Evolutionary conservation across 768 basidiomycete genomes (phyloP), one percentile per base, ranked within the genome.

Genomic region (Piloderma croceum): DNA sequence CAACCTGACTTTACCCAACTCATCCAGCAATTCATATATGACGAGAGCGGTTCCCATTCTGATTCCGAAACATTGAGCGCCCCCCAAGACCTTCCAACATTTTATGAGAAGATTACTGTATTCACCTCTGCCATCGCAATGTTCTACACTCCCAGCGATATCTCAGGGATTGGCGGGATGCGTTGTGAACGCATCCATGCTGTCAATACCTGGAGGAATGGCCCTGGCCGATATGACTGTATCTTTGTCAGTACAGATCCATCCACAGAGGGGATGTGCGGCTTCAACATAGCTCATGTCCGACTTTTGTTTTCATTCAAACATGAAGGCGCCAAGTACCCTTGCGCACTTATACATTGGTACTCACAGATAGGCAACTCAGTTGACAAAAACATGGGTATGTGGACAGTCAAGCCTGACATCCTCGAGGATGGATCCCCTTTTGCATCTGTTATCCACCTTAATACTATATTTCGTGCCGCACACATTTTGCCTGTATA

Each of bases 81-180:
- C 12, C 44, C 48, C 7, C 34, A 53, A 13, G 27, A 48, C 15
- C 10, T 23, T 2, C 54, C 59, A 7, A 7, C 18, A n/a, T 38
- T 55, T 20, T 38, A 41, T 6, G 17, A 36, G 3, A 47, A 34
- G 15, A 39, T 64, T 25, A 39, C 40, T 12, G 37, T 59, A 5
- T 65, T 51, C 36, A 45, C 48, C 31, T 63, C 63, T 15, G 64
- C 62, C 1, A 24, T 47, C 15, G 54, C 64, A 3, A 44, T 33
- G 1, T 66, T 58, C 38, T 58, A 55, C 45, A 58, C 65, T 6
- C 65, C 67, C 15, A 69, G 67, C 50, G 54, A 68, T 27, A 38
- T 46, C 17, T 59, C 50, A 34, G 62, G 65, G 5, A 39, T 55
- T 24, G 38, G 52, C 3, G 53, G 63, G 5, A 53, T 61, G 60